Conservation (phyloP, 2,329 filamentous ascomycete genomes). For the Teratosphaeriaceae sp. region DNA sequence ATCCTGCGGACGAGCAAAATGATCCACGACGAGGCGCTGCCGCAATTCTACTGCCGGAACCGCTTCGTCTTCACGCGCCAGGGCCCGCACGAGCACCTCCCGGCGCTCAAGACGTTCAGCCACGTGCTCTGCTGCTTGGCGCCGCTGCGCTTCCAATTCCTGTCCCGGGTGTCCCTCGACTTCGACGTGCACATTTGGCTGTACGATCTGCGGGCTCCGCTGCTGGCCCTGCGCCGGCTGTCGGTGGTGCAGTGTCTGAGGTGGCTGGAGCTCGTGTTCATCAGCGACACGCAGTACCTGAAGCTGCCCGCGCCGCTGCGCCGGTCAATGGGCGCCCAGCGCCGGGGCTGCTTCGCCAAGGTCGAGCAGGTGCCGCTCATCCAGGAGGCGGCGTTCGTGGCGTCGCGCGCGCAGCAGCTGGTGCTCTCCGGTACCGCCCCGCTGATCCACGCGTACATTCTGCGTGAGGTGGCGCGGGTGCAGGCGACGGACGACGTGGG, state of each 20-base stretch:
- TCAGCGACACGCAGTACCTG: not conserved
- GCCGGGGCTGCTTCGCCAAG: not conserved
- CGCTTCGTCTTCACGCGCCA: constrained; percentile 6
- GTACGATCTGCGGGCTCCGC: not conserved
- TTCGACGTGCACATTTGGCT: not conserved
- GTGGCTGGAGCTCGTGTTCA: not conserved
- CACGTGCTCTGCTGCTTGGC: not conserved
- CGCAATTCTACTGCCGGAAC: constrained; percentile 12
- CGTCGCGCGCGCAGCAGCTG: not conserved
- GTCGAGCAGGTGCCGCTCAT: constrained; percentile 2
- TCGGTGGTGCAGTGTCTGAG: not conserved
- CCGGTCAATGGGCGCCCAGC: not conserved
- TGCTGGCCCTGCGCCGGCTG: not conserved
- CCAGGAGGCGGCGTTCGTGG: not conserved
- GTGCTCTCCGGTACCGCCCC: not conserved
- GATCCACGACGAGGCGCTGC: constrained; percentile 11
- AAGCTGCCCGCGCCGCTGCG: not conserved
- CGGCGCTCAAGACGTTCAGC: too few species aligned
- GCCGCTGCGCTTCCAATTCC: not conserved
- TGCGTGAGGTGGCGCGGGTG: not conserved
- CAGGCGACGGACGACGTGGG: not conserved
- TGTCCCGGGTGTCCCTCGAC: not conserved
- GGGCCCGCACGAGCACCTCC: not conserved
- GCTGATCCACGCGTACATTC: not conserved
- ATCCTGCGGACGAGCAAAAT: constrained; percentile 11